These are phyloP conservation scores for Talinum fruticosum DNA, from an alignment of 148 eudicot species.

Conservation along the genomic window DNA sequence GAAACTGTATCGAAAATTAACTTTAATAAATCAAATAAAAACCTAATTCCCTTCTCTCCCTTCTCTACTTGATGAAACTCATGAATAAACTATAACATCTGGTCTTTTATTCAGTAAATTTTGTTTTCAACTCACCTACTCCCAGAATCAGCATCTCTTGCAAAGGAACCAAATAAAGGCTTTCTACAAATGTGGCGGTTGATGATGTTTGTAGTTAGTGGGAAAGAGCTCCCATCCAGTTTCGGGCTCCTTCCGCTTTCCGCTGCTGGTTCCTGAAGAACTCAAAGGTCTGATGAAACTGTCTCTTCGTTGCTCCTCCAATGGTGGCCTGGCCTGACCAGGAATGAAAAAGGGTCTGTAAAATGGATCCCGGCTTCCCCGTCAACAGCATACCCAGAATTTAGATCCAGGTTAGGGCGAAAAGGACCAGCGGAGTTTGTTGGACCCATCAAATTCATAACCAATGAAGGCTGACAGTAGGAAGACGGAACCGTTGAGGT, in stretches of 20 bases:
- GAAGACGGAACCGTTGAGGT: slow-evolving; percentile 40
- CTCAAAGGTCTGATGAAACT: slow-evolving; percentile 43
- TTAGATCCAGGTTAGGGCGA: slow-evolving; percentile 48
- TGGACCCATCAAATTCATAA: slow-evolving; percentile 42
- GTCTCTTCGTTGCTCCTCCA: slow-evolving; percentile 46
- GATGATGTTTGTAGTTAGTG: slow-evolving; percentile 52
- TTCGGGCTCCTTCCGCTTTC: slow-evolving; percentile 83
- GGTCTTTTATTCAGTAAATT: slow-evolving; percentile 26
- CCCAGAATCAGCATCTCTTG: slow-evolving; percentile 23
- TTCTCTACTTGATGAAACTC: slow-evolving; percentile 35
- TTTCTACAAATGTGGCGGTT: slow-evolving; percentile 68
- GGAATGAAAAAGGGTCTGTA: slow-evolving; percentile 51
- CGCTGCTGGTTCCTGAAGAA: slow-evolving; percentile 41
- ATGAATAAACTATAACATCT: slow-evolving; percentile 34
- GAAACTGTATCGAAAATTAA: slow-evolving; percentile 15
- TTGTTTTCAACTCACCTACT: not conserved
- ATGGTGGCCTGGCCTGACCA: slow-evolving; percentile 40
- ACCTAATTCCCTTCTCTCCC: slow-evolving; percentile 32
- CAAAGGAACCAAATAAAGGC: slow-evolving; percentile 9
- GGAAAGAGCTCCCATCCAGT: slow-evolving; percentile 65
- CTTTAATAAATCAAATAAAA: slow-evolving; percentile 33
- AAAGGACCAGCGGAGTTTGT: slow-evolving; percentile 49
- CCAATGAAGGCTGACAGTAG: slow-evolving; percentile 49
- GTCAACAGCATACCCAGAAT: slow-evolving; percentile 50
- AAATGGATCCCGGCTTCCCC: slow-evolving; percentile 46